These are phyloP conservation scores for Sanguinoderma infundibulare DNA, from an alignment of 1,284 basidiomycete genomes.

Conservation along the genomic window DNA sequence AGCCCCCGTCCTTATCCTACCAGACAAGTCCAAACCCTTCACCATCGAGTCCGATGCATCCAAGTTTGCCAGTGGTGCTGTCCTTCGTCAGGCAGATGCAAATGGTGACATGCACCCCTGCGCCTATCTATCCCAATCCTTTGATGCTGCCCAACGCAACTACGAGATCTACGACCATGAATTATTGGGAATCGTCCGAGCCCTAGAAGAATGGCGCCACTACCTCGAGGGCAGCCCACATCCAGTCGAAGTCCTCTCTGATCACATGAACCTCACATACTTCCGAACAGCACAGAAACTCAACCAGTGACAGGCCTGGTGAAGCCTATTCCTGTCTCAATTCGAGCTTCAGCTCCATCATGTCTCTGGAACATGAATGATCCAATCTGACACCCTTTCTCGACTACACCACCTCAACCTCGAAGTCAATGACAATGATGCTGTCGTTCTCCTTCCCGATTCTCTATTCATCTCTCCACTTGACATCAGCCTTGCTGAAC, in stretches of 20 bases:
- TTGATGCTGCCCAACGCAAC: not conserved
- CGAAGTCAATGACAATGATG: conserved; percentile 9
- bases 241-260: conserved; percentile 11
- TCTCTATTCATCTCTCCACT: too few relatives aligned
- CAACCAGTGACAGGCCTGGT: not conserved
- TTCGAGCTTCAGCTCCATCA: not conserved
- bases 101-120: conserved; percentile 11
- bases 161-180: conserved; percentile 30
- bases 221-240: conserved; percentile 16
- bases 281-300: not conserved
- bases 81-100: conserved; percentile 1
- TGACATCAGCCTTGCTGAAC: too few relatives aligned
- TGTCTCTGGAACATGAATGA: not conserved
- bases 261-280: conserved; percentile 12
- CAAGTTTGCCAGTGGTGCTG: not conserved
- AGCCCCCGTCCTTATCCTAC: not conserved
- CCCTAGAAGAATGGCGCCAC: conserved; percentile 21
- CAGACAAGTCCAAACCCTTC: not conserved
- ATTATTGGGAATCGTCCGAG: conserved; percentile 21
- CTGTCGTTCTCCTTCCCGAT: too few relatives aligned
- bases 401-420: conserved; percentile 14
- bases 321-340: not conserved
- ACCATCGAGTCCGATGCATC: not conserved
- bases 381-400: not conserved
- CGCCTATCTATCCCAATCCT: conserved; percentile 9